Conservation (phyloP, 306 rosid species). For the Fragaria iinumae region DNA sequence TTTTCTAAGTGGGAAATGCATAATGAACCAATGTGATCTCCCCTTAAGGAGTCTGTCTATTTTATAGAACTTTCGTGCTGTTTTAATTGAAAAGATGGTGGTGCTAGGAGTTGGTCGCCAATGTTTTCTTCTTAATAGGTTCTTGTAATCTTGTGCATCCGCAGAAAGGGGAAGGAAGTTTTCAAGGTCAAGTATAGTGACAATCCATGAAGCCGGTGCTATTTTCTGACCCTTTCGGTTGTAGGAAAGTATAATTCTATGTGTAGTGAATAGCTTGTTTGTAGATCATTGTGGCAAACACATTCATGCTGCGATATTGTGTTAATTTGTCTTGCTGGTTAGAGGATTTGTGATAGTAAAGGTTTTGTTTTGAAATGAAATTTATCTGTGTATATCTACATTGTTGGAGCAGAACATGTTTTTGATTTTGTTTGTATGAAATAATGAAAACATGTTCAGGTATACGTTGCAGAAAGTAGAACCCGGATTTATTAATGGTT, state of each 20-base stretch:
- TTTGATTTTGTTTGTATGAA: neutral
- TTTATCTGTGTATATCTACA: neutral
- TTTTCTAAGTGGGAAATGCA: neutral
- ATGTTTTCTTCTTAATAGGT: neutral
- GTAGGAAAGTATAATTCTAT: neutral
- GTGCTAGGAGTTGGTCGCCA: neutral
- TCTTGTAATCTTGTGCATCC: neutral
- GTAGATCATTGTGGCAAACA: neutral
- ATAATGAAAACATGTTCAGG: neutral
- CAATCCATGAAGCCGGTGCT: neutral
- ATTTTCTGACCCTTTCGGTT: neutral
- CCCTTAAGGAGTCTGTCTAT: neutral
- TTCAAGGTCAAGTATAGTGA: neutral
- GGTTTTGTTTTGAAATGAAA: slow-evolving; percentile 3
- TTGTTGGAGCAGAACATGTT: neutral
- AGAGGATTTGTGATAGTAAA: neutral
- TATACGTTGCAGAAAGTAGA: neutral
- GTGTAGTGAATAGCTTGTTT: neutral
- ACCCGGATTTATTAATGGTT: neutral
- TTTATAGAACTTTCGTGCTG: neutral
- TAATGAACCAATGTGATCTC: neutral
- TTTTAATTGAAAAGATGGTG: neutral
- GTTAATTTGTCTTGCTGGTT: neutral
- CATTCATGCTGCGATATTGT: neutral
- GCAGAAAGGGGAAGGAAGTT: neutral